phyloP scores from a whole-genome alignment of 2,329 filamentous ascomycete species.

The Fusarium gaditjirri region DNA sequence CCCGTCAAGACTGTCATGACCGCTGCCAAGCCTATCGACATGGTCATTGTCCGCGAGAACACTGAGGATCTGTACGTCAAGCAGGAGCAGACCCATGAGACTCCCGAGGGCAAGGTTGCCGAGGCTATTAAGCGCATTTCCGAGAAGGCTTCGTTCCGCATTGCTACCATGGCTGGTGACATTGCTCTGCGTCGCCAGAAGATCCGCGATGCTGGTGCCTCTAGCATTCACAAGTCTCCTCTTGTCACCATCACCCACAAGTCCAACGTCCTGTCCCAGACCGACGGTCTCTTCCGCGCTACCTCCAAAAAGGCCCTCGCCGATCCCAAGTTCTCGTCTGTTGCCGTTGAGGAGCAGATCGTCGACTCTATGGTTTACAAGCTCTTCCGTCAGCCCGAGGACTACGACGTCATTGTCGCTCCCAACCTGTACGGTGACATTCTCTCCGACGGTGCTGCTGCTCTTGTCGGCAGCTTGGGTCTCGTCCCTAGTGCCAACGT shows the following conservation, averaged over 20 bases:
- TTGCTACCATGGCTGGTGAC: constrained; percentile 92
- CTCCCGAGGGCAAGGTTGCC: constrained; percentile 83
- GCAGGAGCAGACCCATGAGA: constrained; percentile 87
- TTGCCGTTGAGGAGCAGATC: constrained; percentile 93
- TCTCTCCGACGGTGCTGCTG: constrained; percentile 92
- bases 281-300: constrained; percentile 92
- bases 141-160: constrained; percentile 83
- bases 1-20: constrained; percentile 87
- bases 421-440: constrained; percentile 99
- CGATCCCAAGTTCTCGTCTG: constrained; percentile 67
- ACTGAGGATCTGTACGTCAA: constrained; percentile 99
- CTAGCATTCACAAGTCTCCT: constrained; percentile 73
- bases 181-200: constrained; percentile 89
- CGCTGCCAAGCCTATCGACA: constrained; percentile 79
- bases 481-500: constrained; percentile 96
- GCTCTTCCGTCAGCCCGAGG: constrained; percentile 93
- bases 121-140: constrained; percentile 98
- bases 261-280: constrained; percentile 95
- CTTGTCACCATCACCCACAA: constrained; percentile 98
- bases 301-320: constrained; percentile 80
- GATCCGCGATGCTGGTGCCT: constrained; percentile 69
- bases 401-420: constrained; percentile 97
- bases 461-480: constrained; percentile 89
- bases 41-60: constrained; percentile 98
- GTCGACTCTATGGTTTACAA: constrained; percentile 99